A percentile compares a stretch with the other conserved stretches of the same genome.
Evolutionary conservation across 768 basidiomycete species (phyloP).

Genomic region (Tulasnella calospora): DNA sequence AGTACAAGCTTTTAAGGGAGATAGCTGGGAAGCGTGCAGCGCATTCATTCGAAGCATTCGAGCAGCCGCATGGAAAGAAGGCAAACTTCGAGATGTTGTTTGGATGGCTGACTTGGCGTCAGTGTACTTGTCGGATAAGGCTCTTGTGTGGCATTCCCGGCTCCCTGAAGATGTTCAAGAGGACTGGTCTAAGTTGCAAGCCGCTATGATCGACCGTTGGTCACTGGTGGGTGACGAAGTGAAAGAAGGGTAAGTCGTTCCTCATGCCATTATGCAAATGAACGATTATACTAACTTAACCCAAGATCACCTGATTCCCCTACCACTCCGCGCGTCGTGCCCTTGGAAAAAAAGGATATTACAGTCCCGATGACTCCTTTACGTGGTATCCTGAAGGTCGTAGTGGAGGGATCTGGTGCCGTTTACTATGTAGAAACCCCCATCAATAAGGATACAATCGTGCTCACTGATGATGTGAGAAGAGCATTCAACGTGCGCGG

Average conservation of each 20-base stretch:
- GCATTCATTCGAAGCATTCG: not conserved
- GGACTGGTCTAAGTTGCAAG: conserved; percentile 1
- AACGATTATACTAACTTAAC: not conserved
- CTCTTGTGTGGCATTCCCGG: not conserved
- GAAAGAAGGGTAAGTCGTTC: not conserved
- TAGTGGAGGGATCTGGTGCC: not conserved
- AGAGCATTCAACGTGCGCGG: not conserved
- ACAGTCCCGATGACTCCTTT: not conserved
- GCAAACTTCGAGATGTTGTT: not conserved
- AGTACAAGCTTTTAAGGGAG: not conserved
- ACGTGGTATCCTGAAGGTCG: not conserved
- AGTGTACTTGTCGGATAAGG: not conserved
- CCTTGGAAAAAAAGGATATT: not conserved
- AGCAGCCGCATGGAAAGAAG: not conserved
- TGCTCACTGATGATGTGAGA: not conserved
- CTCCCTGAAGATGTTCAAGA: not conserved
- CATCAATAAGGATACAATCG: not conserved
- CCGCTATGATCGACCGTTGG: not conserved
- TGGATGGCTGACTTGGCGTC: conserved; percentile 18
- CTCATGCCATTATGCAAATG: not conserved
- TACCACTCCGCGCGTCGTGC: not conserved
- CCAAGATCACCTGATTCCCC: not conserved
- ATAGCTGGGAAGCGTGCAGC: not conserved
- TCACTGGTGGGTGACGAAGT: not conserved
- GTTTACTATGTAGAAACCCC: not conserved